Evolutionary conservation across 768 basidiomycete genomes (phyloP), one percentile per base, ranked within the genome.

Genomic region (Leccinum uliginosum): DNA sequence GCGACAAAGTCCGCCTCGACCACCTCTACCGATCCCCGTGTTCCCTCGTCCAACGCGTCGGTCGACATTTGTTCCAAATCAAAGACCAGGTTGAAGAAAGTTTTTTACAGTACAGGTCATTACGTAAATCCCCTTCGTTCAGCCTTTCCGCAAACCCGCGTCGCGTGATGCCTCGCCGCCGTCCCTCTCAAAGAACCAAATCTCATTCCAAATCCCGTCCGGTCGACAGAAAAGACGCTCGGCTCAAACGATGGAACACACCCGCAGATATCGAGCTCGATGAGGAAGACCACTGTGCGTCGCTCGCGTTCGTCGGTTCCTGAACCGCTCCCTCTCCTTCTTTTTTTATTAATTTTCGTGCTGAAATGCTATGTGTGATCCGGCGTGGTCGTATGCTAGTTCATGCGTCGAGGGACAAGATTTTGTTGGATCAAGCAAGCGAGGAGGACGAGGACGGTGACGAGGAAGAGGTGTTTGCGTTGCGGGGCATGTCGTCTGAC

Each of bases 401-500:
- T 66, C 89, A 91, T 67, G 74, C 78, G 1, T 82, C 84, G 27
- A 80, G 82, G 53, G 93, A 97, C 67, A 83, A 81, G 65, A 88
- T 96, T 57, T 75, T 90, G 5, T 76, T 97, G 6, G 85, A 91
- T 38, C 85, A 80, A n/a, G 78, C 81, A 32, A 68, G 74, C 30
- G 65, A 71, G 2, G 75, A 67, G 21, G 77, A 74, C 15, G 83
- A 84, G 12, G 83, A 84, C 26, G 76, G 74, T 24, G 83, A 75
- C 15, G 84, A 85, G 14, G 88, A 93, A 24, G 90, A 94, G 67
- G 88, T 94, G n/a, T 89, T 94, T 63, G 82, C 83, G 8, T 68
- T 91, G 58, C 79, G 82, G 51, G 86, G 84, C 21, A 61, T 92
- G 57, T 75, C 79, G 10, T 57, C 56, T 4, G 67, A 60, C 49